phyloP scores from a whole-genome alignment of 2,329 filamentous ascomycete genomes.

The Neonectria ditissima region DNA sequence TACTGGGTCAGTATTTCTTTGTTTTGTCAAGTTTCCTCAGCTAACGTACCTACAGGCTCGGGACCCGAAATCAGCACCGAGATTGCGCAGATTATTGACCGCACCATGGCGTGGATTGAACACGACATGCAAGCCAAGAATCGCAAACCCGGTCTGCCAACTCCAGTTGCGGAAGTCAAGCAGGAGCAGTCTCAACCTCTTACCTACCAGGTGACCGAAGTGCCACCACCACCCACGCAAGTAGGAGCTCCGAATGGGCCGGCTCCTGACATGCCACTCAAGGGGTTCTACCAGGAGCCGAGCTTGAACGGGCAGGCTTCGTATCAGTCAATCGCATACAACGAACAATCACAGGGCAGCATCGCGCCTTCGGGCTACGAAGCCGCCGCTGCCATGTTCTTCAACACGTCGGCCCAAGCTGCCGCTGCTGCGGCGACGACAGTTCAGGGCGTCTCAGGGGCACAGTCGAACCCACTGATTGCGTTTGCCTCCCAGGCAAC shows the following conservation, averaged over 20 bases:
- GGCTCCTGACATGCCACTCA: conserved; percentile 38
- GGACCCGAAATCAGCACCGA: conserved; percentile 58
- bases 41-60: conserved; percentile 53
- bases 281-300: conserved; percentile 47
- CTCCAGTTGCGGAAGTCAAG: conserved; percentile 48
- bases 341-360: conserved; percentile 41
- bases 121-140: conserved; percentile 58
- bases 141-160: conserved; percentile 28
- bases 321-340: conserved; percentile 49
- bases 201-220: conserved; percentile 31
- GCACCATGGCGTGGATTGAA: conserved; percentile 65
- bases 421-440: conserved; percentile 37
- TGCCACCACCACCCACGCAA: conserved; percentile 14
- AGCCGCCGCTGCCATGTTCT: conserved; percentile 46
- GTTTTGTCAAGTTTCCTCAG: conserved; percentile 4
- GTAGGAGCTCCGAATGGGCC: conserved; percentile 23
- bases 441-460: conserved; percentile 37
- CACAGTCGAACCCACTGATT: conserved; percentile 53
- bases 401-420: conserved; percentile 41
- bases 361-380: conserved; percentile 44
- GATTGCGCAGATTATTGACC: conserved; percentile 62
- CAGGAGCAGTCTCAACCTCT: conserved; percentile 51
- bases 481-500: conserved; percentile 55
- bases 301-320: conserved; percentile 43
- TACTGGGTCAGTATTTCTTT: conserved; percentile 68